Percentiles rank a stretch among this genome's conserved stretches.
These are phyloP conservation scores for Hymenoscyphus repandus DNA, from an alignment of 2,329 filamentous ascomycete genomes.

Conservation along the genomic window DNA sequence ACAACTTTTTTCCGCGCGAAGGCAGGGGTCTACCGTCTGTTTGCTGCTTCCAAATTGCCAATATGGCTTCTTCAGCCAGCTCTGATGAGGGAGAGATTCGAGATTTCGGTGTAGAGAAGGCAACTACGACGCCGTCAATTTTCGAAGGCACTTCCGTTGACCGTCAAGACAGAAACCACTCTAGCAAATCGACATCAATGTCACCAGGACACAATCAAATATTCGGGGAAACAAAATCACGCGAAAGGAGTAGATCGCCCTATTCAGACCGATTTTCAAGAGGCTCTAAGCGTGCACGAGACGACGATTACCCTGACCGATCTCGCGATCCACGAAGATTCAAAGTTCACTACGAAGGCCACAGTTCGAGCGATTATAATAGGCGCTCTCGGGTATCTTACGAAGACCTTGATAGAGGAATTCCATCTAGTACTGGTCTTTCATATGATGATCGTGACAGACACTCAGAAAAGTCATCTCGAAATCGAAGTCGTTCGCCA, in stretches of 20 bases:
- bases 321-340: slow-evolving; percentile 53
- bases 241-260: slow-evolving; percentile 52
- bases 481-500: slow-evolving; percentile 48
- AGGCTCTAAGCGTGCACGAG: slow-evolving; percentile 61
- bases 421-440: slow-evolving; percentile 27
- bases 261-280: slow-evolving; percentile 36
- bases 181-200: slow-evolving; percentile 31
- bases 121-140: slow-evolving; percentile 79
- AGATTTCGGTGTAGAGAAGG: slow-evolving; percentile 74
- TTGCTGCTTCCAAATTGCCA: slow-evolving; percentile 20
- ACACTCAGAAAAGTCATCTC: slow-evolving; percentile 44
- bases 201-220: slow-evolving; percentile 39
- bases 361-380: slow-evolving; percentile 35
- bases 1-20: slow-evolving; percentile 25
- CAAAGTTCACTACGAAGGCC: slow-evolving; percentile 58
- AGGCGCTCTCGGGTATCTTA: slow-evolving; percentile 46
- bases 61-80: slow-evolving; percentile 52
- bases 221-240: slow-evolving; percentile 38
- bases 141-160: slow-evolving; percentile 81
- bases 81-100: slow-evolving; percentile 85
- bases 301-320: slow-evolving; percentile 51
- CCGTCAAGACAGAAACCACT: slow-evolving; percentile 76
- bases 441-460: slow-evolving; percentile 47
- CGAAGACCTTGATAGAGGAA: slow-evolving; percentile 49
- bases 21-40: slow-evolving; percentile 31